Evolutionary conservation across 495 filamentous ascomycete species (phyloP).

Genomic region (Aspergillus indologenus): DNA sequence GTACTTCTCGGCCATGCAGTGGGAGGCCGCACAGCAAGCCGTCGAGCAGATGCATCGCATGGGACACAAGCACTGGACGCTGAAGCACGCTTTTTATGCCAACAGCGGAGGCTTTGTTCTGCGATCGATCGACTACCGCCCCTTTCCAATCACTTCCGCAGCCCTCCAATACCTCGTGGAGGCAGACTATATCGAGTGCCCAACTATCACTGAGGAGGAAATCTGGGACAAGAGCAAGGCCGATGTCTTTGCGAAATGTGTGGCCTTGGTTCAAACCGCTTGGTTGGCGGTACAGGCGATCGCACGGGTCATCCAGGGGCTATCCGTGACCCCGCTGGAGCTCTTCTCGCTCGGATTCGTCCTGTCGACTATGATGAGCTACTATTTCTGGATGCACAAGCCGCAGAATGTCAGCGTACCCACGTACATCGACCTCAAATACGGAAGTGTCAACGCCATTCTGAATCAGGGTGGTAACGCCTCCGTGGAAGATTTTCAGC

Average conservation of each 20-base stretch:
- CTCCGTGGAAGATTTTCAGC: neutral
- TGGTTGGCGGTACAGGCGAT: constrained; percentile 11
- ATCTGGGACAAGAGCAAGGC: constrained; percentile 9
- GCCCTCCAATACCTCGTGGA: constrained; percentile 8
- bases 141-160: constrained; percentile 1
- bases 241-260: constrained; percentile 7
- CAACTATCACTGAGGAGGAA: constrained; percentile 5
- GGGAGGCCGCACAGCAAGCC: constrained; percentile 2
- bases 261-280: constrained; percentile 6
- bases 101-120: constrained; percentile 5
- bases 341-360: constrained; percentile 9
- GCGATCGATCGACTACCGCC: constrained; percentile 11
- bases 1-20: constrained; percentile 6
- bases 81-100: constrained; percentile 6
- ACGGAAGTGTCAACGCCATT: neutral
- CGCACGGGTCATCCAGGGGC: constrained; percentile 1
- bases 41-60: constrained; percentile 6
- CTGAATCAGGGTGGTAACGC: neutral
- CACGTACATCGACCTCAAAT: constrained; percentile 3
- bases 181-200: constrained; percentile 1
- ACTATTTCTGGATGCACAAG: constrained; percentile 10
- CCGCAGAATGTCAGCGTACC: constrained; percentile 10
- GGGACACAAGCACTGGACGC: constrained; percentile 11
- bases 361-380: constrained; percentile 5
- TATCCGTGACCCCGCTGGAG: constrained; percentile 8